Evolutionary conservation across 1,284 basidiomycete species (phyloP).

Genomic region (Phenoliferia sp.): DNA sequence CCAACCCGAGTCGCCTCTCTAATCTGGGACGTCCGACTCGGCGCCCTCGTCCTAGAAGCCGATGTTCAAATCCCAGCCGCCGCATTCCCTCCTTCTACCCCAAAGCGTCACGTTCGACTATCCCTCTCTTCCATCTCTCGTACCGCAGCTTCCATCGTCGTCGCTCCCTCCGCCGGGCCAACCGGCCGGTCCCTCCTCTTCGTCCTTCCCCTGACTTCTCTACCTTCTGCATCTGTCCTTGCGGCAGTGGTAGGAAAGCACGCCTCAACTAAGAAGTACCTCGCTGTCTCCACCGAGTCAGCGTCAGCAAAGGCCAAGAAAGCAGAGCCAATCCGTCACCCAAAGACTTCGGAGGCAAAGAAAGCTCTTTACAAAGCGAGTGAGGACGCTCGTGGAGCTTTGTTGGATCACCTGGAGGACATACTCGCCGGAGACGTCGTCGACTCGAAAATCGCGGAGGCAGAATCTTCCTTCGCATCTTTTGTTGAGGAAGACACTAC

Average conservation of each 20-base stretch:
- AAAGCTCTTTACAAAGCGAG: not conserved
- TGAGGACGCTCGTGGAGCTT: constrained; percentile 11
- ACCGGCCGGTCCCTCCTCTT: constrained; percentile 21
- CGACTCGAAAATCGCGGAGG: constrained; percentile 7
- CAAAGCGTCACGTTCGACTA: constrained; percentile 6
- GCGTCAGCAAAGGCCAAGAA: constrained; percentile 14
- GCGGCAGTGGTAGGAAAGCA: constrained; percentile 34
- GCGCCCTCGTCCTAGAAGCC: constrained; percentile 20
- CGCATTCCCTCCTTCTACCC: not conserved
- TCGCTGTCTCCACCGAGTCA: constrained; percentile 7
- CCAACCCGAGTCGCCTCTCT: constrained; percentile 1
- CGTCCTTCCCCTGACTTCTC: constrained; percentile 20
- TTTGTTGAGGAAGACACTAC: constrained; percentile 17
- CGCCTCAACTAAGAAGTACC: constrained; percentile 20
- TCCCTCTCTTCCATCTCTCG: constrained; percentile 11
- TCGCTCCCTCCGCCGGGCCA: constrained; percentile 1
- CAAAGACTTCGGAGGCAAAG: constrained; percentile 3
- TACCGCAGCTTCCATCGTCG: constrained; percentile 16
- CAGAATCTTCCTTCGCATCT: constrained; percentile 14
- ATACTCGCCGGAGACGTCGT: not conserved
- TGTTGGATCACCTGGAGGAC: constrained; percentile 17
- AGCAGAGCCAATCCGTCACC: constrained; percentile 17
- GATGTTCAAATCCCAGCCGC: constrained; percentile 25
- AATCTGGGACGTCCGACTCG: constrained; percentile 29
- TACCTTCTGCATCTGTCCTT: constrained; percentile 28